These are phyloP conservation scores for Sordariomycetes sp. DNA, from an alignment of 2,329 filamentous ascomycete genomes.

Conservation along the genomic window DNA sequence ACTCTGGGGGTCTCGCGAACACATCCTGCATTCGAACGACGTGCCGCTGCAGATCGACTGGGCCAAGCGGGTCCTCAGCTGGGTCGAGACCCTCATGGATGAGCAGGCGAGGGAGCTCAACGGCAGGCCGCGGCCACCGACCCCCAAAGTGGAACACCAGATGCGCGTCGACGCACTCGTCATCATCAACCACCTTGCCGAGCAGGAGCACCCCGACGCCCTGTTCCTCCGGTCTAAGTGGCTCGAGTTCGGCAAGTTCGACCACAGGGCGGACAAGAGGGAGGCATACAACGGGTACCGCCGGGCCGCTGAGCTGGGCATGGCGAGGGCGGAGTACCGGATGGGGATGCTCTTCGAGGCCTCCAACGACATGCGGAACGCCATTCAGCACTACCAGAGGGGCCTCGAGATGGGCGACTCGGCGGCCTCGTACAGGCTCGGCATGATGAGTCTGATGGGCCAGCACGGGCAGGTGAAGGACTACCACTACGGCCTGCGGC, in stretches of 20 bases:
- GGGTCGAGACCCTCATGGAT: slow-evolving; percentile 73
- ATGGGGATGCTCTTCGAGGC: slow-evolving; percentile 98
- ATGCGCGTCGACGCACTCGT: slow-evolving; percentile 80
- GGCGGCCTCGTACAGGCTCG: slow-evolving; percentile 72
- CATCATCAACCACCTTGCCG: slow-evolving; percentile 78
- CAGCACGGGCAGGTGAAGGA: slow-evolving; percentile 87
- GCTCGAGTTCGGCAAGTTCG: slow-evolving; percentile 96
- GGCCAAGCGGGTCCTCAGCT: slow-evolving; percentile 84
- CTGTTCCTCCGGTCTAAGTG: slow-evolving; percentile 93
- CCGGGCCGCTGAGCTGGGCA: slow-evolving; percentile 73
- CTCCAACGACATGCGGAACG: slow-evolving; percentile 83
- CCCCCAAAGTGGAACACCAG: slow-evolving; percentile 80
- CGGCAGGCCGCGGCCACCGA: slow-evolving; percentile 49
- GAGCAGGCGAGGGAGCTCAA: slow-evolving; percentile 53
- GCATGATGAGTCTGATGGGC: slow-evolving; percentile 94
- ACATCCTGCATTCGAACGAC: slow-evolving; percentile 85
- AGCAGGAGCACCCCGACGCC: slow-evolving; percentile 85
- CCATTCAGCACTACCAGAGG: slow-evolving; percentile 77
- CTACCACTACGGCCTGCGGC: slow-evolving; percentile 60
- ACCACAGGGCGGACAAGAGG: slow-evolving; percentile 79
- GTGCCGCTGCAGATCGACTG: slow-evolving; percentile 93
- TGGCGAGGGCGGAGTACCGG: slow-evolving; percentile 81
- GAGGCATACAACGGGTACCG: slow-evolving; percentile 85
- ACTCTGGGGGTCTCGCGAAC: slow-evolving; percentile 68
- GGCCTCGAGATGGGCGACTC: slow-evolving; percentile 75